phyloP scores from a whole-genome alignment of 1,284 basidiomycete species.

The Chalciporus sp. region DNA sequence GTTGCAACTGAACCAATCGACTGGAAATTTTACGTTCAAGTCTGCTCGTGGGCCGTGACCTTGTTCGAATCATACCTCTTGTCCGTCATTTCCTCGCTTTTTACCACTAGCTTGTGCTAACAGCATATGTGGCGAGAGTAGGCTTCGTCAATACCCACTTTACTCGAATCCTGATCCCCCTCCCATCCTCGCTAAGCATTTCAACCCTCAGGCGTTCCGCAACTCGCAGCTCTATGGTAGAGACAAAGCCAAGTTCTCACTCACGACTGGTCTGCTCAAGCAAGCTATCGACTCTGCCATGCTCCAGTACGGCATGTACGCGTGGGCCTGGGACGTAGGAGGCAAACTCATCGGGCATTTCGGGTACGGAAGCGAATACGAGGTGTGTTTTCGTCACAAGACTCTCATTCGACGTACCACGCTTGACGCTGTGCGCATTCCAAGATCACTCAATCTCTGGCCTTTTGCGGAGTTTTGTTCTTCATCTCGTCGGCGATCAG shows the following conservation, averaged over 20 bases:
- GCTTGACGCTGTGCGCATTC: neutral
- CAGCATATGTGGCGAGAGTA: slow-evolving; percentile 29
- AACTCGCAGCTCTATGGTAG: slow-evolving; percentile 92
- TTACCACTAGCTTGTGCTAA: neutral
- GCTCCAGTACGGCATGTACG: slow-evolving; percentile 78
- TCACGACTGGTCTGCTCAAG: slow-evolving; percentile 75
- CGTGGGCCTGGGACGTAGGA: slow-evolving; percentile 74
- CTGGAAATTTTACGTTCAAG: slow-evolving; percentile 74
- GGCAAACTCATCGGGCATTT: slow-evolving; percentile 53
- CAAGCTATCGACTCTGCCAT: slow-evolving; percentile 73
- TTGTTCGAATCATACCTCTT: slow-evolving; percentile 83
- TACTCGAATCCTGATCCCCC: slow-evolving; percentile 84
- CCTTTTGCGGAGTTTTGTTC: slow-evolving; percentile 73
- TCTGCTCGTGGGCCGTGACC: slow-evolving; percentile 78
- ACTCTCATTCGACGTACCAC: slow-evolving; percentile 1
- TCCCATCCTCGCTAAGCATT: slow-evolving; percentile 70
- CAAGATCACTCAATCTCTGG: slow-evolving; percentile 83
- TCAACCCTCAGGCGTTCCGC: slow-evolving; percentile 73
- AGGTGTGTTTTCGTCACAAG: slow-evolving; percentile 44
- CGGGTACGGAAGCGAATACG: slow-evolving; percentile 68
- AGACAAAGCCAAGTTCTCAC: slow-evolving; percentile 88
- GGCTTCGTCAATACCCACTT: slow-evolving; percentile 82
- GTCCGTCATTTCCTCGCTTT: slow-evolving; percentile 44
- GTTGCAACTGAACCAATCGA: slow-evolving; percentile 61
- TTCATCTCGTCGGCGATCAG: slow-evolving; percentile 69